phyloP scores from a whole-genome alignment of 148 eudicot genomes.

The Gaultheria prostrata region DNA sequence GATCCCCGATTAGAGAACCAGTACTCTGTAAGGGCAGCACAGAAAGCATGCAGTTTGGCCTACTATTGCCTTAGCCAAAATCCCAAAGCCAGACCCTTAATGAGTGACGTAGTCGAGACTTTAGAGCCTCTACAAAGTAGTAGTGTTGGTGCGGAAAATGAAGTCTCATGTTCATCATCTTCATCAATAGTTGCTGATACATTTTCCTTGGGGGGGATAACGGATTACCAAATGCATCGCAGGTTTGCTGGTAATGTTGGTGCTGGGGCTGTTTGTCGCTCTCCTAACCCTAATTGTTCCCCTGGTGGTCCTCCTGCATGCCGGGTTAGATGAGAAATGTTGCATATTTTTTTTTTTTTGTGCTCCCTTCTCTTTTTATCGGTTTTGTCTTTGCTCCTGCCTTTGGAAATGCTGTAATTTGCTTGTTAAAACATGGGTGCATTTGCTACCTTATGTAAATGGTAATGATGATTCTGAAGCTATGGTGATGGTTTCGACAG shows the following conservation, averaged over 20 bases:
- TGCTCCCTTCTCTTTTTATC: slow-evolving; percentile 7
- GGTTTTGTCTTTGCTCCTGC: neutral
- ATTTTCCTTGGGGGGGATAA: slow-evolving; percentile 39
- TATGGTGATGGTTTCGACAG: neutral
- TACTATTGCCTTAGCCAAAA: slow-evolving; percentile 94
- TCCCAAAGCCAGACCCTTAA: slow-evolving; percentile 95
- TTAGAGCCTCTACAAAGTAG: slow-evolving; percentile 77
- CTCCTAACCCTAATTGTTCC: slow-evolving; percentile 72
- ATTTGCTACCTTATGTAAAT: slow-evolving; percentile 17
- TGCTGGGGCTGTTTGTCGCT: slow-evolving; percentile 52
- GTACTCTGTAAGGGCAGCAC: slow-evolving; percentile 83
- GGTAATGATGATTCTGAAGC: slow-evolving; percentile 14
- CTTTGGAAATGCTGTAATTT: neutral
- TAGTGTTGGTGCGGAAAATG: slow-evolving; percentile 28
- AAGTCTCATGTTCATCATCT: slow-evolving; percentile 32
- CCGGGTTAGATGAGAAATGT: slow-evolving; percentile 67
- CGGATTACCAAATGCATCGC: slow-evolving; percentile 46
- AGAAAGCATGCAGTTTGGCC: slow-evolving; percentile 96
- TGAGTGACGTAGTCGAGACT: slow-evolving; percentile 97
- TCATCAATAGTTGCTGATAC: slow-evolving; percentile 37
- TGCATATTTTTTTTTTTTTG: slow-evolving; percentile 25
- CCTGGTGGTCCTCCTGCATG: slow-evolving; percentile 80
- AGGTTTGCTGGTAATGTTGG: slow-evolving; percentile 51
- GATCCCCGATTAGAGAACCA: slow-evolving; percentile 93
- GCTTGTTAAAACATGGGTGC: slow-evolving; percentile 9